Evolutionary conservation across 495 filamentous ascomycete species (phyloP).

Genomic region (Gamarada debralockiae): DNA sequence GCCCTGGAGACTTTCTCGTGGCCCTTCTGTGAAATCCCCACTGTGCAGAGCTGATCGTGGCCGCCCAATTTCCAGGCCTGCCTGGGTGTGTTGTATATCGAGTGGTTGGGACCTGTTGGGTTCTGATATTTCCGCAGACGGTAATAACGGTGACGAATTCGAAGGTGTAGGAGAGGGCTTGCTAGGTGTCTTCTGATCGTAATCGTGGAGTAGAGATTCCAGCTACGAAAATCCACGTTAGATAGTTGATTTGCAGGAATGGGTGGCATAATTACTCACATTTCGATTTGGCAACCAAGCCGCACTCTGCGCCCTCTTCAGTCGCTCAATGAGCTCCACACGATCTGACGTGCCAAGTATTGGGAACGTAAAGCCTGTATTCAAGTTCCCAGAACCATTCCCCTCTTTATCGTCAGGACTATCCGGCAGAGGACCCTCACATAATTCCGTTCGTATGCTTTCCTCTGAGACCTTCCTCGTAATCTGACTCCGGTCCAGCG

Average conservation of each 20-base stretch:
- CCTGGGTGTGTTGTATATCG: slow-evolving; percentile 13
- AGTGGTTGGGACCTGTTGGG: background rate
- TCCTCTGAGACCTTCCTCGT: slow-evolving; percentile 25
- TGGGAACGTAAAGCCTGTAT: slow-evolving; percentile 12
- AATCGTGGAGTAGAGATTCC: slow-evolving; percentile 16
- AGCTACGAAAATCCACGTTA: slow-evolving; percentile 8
- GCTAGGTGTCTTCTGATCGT: slow-evolving; percentile 14
- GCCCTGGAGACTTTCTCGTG: slow-evolving; percentile 11
- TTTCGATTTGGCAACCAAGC: slow-evolving; percentile 66
- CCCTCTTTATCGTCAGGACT: slow-evolving; percentile 21
- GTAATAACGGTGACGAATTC: slow-evolving; percentile 14
- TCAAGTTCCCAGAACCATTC: slow-evolving; percentile 8
- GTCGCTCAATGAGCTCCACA: slow-evolving; percentile 75
- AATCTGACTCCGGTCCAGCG: slow-evolving; percentile 1
- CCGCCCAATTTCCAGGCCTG: slow-evolving; percentile 66
- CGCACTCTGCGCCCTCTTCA: slow-evolving; percentile 77
- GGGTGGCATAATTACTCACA: slow-evolving; percentile 42
- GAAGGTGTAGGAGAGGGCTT: slow-evolving; percentile 7
- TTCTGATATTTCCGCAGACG: slow-evolving; percentile 20
- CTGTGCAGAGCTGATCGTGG: slow-evolving; percentile 85
- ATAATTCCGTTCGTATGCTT: slow-evolving; percentile 52
- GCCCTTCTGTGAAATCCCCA: slow-evolving; percentile 73
- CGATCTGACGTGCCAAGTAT: slow-evolving; percentile 42
- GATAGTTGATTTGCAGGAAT: background rate
- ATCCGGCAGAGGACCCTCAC: slow-evolving; percentile 50